phyloP scores from a whole-genome alignment of 148 eudicot species.

The Euryodendron excelsum region DNA sequence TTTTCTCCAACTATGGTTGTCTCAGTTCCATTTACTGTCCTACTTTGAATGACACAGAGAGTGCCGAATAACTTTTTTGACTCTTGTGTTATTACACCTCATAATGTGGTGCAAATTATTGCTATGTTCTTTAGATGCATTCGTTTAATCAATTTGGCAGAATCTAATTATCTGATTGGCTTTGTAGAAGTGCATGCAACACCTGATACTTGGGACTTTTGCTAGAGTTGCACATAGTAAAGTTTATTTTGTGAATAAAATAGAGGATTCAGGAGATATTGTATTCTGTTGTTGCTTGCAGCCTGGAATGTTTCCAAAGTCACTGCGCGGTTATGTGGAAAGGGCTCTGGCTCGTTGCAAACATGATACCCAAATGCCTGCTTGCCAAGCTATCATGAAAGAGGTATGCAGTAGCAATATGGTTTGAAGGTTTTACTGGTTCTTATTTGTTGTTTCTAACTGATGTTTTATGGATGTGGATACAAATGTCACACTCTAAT shows the following conservation, averaged over 20 bases:
- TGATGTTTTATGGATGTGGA: not conserved
- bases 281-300: constrained; percentile 28
- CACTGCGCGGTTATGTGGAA: constrained; percentile 94
- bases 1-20: not conserved
- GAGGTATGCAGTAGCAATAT: constrained; percentile 45
- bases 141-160: not conserved
- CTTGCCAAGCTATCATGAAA: constrained; percentile 78
- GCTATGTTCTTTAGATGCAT: not conserved
- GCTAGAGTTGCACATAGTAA: not conserved
- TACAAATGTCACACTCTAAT: not conserved
- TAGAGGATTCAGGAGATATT: not conserved
- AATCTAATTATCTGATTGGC: not conserved
- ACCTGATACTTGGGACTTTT: not conserved
- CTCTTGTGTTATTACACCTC: not conserved
- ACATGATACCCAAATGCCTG: constrained; percentile 72
- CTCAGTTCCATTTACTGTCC: not conserved
- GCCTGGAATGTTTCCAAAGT: constrained; percentile 82
- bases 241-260: not conserved
- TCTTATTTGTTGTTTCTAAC: constrained; percentile 8
- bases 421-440: not conserved
- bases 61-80: not conserved
- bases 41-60: not conserved
- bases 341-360: constrained; percentile 98
- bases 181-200: not conserved
- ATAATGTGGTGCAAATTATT: not conserved